Percentiles rank a stretch among this genome's conserved stretches.
These are phyloP conservation scores for Royoungia palumana DNA, from an alignment of 768 basidiomycete genomes.

Conservation along the genomic window DNA sequence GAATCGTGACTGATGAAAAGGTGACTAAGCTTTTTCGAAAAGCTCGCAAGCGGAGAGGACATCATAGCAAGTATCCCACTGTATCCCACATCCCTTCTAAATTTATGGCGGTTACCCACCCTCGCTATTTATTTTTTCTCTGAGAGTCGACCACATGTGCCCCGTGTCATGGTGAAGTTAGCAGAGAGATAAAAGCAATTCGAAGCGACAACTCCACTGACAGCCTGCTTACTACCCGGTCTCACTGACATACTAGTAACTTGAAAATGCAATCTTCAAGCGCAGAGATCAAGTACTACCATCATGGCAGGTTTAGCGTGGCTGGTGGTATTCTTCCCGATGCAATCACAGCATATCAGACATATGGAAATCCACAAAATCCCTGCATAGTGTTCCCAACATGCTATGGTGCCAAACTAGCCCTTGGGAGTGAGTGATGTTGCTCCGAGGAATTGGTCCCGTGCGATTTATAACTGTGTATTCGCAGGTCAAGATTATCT, in stretches of 20 bases:
- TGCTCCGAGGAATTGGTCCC: too few species aligned
- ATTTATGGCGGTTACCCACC: not conserved
- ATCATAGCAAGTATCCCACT: not conserved
- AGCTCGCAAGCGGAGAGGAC: too few species aligned
- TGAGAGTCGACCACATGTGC: not conserved
- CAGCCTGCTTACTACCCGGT: not conserved
- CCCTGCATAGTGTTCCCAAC: slow-evolving; percentile 61
- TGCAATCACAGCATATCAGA: slow-evolving; percentile 56
- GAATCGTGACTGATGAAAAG: too few species aligned
- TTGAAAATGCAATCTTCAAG: slow-evolving; percentile 11
- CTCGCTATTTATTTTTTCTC: not conserved
- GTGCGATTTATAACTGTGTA: not conserved
- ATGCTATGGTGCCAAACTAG: slow-evolving; percentile 53
- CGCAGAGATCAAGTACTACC: slow-evolving; percentile 42
- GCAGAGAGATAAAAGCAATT: slow-evolving; percentile 5
- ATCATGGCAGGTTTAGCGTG: slow-evolving; percentile 54
- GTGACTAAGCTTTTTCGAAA: too few species aligned
- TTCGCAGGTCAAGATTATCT: slow-evolving; percentile 45
- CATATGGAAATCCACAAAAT: slow-evolving; percentile 50
- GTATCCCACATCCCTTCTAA: not conserved
- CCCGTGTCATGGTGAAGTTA: not conserved
- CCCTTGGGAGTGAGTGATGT: slow-evolving; percentile 36
- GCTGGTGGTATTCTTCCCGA: slow-evolving; percentile 53
- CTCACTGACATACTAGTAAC: not conserved
- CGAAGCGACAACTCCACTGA: not conserved